Conservation (phyloP, 805 yeast genomes). For the Candida qinlingensis region DNA sequence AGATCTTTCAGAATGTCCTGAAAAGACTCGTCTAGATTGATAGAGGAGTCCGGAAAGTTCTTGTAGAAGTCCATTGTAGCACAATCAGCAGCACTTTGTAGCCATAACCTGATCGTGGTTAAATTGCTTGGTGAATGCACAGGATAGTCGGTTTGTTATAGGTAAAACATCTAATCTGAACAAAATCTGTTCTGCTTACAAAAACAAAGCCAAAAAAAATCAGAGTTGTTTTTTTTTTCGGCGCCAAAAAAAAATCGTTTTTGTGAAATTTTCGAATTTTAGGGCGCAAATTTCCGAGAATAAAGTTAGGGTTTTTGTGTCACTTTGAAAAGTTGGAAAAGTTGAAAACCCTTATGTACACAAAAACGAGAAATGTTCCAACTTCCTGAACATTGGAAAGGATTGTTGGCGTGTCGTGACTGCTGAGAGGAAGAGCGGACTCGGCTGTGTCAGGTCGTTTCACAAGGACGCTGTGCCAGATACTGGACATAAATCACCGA, state of each 20-base stretch:
- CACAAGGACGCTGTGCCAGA: no score
- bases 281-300: no score
- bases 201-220: neutral
- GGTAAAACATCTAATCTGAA: neutral
- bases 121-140: no score
- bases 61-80: slow-evolving; percentile 37
- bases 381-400: no score
- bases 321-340: neutral
- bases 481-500: no score
- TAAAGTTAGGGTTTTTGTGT: neutral
- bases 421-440: no score
- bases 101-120: no score
- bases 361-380: no score
- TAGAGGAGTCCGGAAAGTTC: slow-evolving; percentile 31
- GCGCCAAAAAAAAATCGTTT: neutral
- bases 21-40: slow-evolving; percentile 29
- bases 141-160: neutral
- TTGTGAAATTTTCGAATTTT: neutral
- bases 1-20: slow-evolving; percentile 23
- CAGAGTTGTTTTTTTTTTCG: neutral
- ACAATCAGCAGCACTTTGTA: no score
- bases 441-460: no score
- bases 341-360: neutral
- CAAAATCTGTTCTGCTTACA: neutral
- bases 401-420: no score